phyloP scores from a whole-genome alignment of 1,284 basidiomycete genomes.

The Xerocomus nothofagi region DNA sequence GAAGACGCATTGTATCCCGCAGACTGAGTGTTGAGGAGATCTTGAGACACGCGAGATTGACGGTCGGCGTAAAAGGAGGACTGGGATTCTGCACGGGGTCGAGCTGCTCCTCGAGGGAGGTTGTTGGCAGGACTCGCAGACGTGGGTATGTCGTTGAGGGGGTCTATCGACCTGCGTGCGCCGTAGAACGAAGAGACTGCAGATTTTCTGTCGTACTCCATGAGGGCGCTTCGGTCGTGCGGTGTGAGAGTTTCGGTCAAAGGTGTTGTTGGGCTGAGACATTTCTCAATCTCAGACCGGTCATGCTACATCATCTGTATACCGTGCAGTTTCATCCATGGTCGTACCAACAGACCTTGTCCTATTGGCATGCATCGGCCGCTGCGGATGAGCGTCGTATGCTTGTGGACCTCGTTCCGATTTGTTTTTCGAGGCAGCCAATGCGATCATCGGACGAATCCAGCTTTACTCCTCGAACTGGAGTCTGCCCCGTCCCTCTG shows the following conservation, averaged over 20 bases:
- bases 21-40: slow-evolving; percentile 41
- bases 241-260: no score
- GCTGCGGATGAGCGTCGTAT: no score
- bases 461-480: background rate
- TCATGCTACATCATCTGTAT: no score
- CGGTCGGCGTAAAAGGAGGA: slow-evolving; percentile 59
- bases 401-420: no score
- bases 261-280: no score
- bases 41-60: slow-evolving; percentile 43
- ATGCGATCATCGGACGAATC: background rate
- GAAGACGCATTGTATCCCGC: slow-evolving; percentile 72
- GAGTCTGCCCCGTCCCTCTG: no score
- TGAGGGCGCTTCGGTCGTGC: no score
- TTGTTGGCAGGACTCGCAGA: slow-evolving; percentile 7
- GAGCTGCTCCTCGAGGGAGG: slow-evolving; percentile 31
- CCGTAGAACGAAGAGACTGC: slow-evolving; percentile 76
- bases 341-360: no score
- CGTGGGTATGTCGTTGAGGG: slow-evolving; percentile 48
- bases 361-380: no score
- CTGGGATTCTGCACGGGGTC: slow-evolving; percentile 59
- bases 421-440: no score
- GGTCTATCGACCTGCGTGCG: slow-evolving; percentile 60
- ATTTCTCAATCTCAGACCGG: no score
- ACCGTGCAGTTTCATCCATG: no score
- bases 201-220: slow-evolving; percentile 68